Percentiles rank a stretch among this genome's conserved stretches.
Evolutionary conservation across 306 rosid genomes (phyloP).

Genomic region (Cucumis melo): DNA sequence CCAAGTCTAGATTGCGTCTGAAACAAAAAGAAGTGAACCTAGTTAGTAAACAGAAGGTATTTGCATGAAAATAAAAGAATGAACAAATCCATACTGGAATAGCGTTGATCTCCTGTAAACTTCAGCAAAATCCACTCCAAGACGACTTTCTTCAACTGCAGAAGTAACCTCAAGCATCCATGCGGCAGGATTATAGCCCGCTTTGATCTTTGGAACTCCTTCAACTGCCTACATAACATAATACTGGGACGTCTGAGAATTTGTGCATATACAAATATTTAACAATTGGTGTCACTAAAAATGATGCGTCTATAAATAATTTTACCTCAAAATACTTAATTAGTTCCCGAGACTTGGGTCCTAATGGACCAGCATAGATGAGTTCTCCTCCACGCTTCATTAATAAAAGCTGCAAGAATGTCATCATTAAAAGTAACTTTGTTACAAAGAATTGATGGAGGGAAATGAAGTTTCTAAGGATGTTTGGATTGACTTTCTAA

Average conservation of each 20-base stretch:
- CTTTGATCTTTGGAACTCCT: slow-evolving; percentile 62
- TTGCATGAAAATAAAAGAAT: not conserved
- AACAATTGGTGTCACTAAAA: slow-evolving; percentile 4
- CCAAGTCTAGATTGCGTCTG: slow-evolving; percentile 61
- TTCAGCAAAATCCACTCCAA: slow-evolving; percentile 85
- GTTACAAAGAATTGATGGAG: not conserved
- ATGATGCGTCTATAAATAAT: slow-evolving; percentile 10
- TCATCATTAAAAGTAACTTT: not conserved
- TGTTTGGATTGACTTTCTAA: too few relatives aligned
- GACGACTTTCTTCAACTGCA: slow-evolving; percentile 63
- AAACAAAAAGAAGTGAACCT: slow-evolving; percentile 12
- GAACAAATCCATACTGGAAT: slow-evolving; percentile 47
- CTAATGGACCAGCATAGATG: slow-evolving; percentile 97
- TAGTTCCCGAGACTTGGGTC: slow-evolving; percentile 75
- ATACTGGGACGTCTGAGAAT: slow-evolving; percentile 10
- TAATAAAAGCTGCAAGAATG: slow-evolving; percentile 52
- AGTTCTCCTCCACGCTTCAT: slow-evolving; percentile 99
- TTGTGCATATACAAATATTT: not conserved
- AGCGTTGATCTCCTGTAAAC: slow-evolving; percentile 65
- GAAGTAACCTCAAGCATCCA: slow-evolving; percentile 97
- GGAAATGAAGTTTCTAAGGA: too few relatives aligned
- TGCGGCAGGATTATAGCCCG: slow-evolving; percentile 87
- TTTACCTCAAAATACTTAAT: slow-evolving; percentile 83
- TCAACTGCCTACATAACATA: slow-evolving; percentile 50
- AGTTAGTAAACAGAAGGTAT: slow-evolving; percentile 9